A percentile compares a stretch with the other conserved stretches of the same genome.
phyloP scores from a whole-genome alignment of 2,329 filamentous ascomycete genomes.

The Penicillium paneum region DNA sequence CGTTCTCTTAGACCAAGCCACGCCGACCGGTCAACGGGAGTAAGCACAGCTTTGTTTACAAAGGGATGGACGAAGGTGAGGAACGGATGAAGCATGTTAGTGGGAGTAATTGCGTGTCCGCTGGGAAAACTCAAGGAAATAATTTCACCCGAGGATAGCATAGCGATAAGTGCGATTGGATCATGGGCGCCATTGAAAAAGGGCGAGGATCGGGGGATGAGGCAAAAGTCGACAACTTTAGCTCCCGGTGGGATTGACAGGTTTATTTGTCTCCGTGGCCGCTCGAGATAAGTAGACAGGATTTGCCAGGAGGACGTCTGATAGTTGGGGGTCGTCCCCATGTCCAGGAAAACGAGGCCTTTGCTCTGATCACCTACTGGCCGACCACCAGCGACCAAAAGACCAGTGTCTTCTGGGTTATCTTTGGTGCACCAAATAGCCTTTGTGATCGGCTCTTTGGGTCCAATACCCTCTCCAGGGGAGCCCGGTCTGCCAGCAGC shows the following conservation, averaged over 20 bases:
- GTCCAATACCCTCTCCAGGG: slow-evolving; percentile 51
- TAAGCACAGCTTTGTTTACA: slow-evolving; percentile 68
- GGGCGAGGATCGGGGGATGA: slow-evolving; percentile 77
- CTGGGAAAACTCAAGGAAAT: slow-evolving; percentile 89
- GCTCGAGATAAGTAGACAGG: slow-evolving; percentile 72
- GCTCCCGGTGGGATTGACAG: slow-evolving; percentile 74
- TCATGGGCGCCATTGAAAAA: slow-evolving; percentile 87
- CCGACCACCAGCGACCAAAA: slow-evolving; percentile 81
- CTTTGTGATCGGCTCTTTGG: slow-evolving; percentile 71
- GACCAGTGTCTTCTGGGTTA: slow-evolving; percentile 87
- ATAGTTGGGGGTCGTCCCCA: slow-evolving; percentile 85
- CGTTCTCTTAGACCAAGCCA: slow-evolving; percentile 93
- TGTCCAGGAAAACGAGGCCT: slow-evolving; percentile 82
- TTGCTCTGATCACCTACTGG: slow-evolving; percentile 64
- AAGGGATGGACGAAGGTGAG: slow-evolving; percentile 89
- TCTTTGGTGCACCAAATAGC: slow-evolving; percentile 92
- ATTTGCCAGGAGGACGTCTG: slow-evolving; percentile 87
- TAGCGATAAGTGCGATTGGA: slow-evolving; percentile 76
- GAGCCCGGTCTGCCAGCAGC: slow-evolving; percentile 45
- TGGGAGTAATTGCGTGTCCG: slow-evolving; percentile 84
- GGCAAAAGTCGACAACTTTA: slow-evolving; percentile 73
- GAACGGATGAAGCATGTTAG: slow-evolving; percentile 86
- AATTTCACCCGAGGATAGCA: slow-evolving; percentile 82
- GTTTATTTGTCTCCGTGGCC: slow-evolving; percentile 66
- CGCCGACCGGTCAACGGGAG: slow-evolving; percentile 69